These are phyloP conservation scores for Phytophthora capsici DNA, from an alignment of 352 stramenopile genomes.

Conservation along the genomic window DNA sequence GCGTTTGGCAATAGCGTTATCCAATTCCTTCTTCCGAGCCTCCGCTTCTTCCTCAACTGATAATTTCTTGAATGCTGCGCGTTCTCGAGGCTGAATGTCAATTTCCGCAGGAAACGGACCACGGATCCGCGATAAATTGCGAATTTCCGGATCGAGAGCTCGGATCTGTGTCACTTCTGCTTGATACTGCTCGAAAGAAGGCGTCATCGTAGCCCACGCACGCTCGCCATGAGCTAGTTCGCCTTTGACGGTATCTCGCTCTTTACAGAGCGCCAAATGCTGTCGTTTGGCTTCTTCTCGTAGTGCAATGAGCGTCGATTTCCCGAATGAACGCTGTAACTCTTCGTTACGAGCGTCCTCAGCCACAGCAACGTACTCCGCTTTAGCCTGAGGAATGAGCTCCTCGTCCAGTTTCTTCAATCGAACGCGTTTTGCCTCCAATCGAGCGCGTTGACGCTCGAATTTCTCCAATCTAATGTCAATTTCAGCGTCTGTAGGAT, in stretches of 20 bases:
- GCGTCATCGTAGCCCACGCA: constrained; percentile 49
- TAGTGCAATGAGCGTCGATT: constrained; percentile 64
- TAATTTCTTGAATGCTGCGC: constrained; percentile 79
- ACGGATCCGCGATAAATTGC: constrained; percentile 43
- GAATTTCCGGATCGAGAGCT: constrained; percentile 41
- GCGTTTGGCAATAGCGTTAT: constrained; percentile 66
- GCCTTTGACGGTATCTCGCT: constrained; percentile 49
- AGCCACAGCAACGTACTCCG: constrained; percentile 76
- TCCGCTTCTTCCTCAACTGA: constrained; percentile 82
- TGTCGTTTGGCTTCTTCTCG: constrained; percentile 71
- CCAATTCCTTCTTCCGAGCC: constrained; percentile 64
- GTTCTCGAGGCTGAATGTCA: constrained; percentile 56
- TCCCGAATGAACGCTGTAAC: constrained; percentile 66
- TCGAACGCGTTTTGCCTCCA: constrained; percentile 50
- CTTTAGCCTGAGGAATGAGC: constrained; percentile 71
- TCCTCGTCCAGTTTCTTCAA: constrained; percentile 49
- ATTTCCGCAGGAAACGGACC: constrained; percentile 62
- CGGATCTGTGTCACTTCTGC: constrained; percentile 63
- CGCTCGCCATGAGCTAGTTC: constrained; percentile 60
- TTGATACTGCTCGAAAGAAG: constrained; percentile 70
- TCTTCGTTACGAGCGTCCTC: constrained; percentile 76
- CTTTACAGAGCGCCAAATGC: constrained; percentile 55
- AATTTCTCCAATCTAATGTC: constrained; percentile 59
- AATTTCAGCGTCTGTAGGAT: constrained; percentile 74
- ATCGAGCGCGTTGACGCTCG: constrained; percentile 57